Conservation (phyloP, 192 early-diverging fungal species). For the Coemansia sp. region DNA sequence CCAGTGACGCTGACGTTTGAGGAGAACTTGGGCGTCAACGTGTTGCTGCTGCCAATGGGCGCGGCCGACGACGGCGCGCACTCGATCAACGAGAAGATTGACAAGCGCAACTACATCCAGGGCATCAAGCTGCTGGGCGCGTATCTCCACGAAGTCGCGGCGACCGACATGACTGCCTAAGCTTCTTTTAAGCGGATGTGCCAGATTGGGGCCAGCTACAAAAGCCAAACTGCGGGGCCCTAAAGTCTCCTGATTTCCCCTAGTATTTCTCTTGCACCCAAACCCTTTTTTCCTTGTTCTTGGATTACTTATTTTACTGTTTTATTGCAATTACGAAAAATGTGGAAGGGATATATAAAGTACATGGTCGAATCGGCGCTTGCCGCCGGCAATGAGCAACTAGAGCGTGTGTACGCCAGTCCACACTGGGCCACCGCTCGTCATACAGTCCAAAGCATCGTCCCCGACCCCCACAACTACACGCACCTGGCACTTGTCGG, state of each 20-base stretch:
- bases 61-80: constrained; percentile 92
- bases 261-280: neutral
- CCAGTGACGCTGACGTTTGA: constrained; percentile 98
- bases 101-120: constrained; percentile 87
- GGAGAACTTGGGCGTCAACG: constrained; percentile 86
- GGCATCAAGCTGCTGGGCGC: constrained; percentile 92
- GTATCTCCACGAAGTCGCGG: constrained; percentile 86
- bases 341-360: neutral
- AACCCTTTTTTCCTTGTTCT: neutral
- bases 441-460: neutral
- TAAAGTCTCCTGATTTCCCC: neutral
- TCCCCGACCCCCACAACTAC: constrained; percentile 26
- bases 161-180: constrained; percentile 23
- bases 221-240: neutral
- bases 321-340: neutral
- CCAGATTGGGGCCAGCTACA: neutral
- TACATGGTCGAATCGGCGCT: neutral
- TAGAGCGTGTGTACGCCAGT: neutral
- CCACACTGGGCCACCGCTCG: neutral
- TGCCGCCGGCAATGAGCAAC: neutral
- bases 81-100: constrained; percentile 96
- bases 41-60: constrained; percentile 95
- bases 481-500: constrained; percentile 18
- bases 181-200: neutral
- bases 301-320: neutral